Conservation (phyloP, 176 grass and related monocot species). For the Phoenix roebelenii region DNA sequence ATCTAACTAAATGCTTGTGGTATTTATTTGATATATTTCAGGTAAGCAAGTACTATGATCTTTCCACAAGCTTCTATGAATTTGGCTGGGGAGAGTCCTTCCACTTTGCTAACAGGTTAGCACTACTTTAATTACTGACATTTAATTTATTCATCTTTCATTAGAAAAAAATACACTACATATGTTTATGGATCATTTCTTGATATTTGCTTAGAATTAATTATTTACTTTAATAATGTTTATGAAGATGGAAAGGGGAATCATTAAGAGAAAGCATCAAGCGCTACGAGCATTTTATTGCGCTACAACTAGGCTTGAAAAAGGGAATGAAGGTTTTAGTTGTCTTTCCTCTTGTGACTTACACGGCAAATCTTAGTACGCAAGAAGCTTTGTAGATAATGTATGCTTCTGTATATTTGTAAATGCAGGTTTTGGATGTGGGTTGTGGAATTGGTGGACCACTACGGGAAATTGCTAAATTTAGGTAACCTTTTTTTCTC, state of each 20-base stretch:
- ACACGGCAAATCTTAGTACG: neutral
- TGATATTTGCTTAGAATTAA: conserved; percentile 1
- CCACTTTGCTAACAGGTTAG: conserved; percentile 95
- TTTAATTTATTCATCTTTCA: too few species aligned
- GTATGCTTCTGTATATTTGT: too few species aligned
- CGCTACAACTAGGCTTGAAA: conserved; percentile 78
- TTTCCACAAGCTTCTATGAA: conserved; percentile 97
- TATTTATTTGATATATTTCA: conserved; percentile 19
- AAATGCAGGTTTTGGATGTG: conserved; percentile 77
- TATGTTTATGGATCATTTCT: neutral
- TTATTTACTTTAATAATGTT: conserved; percentile 8
- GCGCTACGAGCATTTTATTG: conserved; percentile 88
- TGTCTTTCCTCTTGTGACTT: neutral
- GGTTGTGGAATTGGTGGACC: conserved; percentile 94
- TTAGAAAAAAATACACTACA: neutral
- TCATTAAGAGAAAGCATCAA: conserved; percentile 94
- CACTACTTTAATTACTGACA: neutral
- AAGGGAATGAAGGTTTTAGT: conserved; percentile 75
- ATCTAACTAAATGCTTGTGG: too few species aligned
- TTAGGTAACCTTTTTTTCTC: conserved; percentile 43
- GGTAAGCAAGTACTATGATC: conserved; percentile 99
- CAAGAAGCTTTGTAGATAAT: too few species aligned
- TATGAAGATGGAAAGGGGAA: conserved; percentile 78
- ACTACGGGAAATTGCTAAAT: conserved; percentile 88
- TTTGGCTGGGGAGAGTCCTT: conserved; percentile 99